Percentiles rank a stretch among this genome's conserved stretches.
Evolutionary conservation across 2,329 filamentous ascomycete species (phyloP).

Genomic region (Claviceps sp.): DNA sequence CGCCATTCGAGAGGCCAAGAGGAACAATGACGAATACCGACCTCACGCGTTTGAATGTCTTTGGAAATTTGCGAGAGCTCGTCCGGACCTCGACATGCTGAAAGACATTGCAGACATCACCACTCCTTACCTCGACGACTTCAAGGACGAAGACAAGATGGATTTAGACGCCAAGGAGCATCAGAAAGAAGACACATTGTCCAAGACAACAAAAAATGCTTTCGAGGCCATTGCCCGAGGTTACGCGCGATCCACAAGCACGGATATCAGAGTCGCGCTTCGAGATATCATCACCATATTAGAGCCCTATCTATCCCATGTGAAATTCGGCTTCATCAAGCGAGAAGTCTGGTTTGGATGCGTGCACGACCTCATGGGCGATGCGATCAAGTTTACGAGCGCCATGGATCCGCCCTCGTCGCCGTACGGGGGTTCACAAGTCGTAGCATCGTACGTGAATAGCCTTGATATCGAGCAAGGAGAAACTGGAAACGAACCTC

Average conservation of each 20-base stretch:
- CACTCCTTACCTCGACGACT: slow-evolving; percentile 45
- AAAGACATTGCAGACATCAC: slow-evolving; percentile 53
- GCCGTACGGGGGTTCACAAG: slow-evolving; percentile 7
- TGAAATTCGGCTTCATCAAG: slow-evolving; percentile 29
- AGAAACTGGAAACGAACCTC: slow-evolving; percentile 36
- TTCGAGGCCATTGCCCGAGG: slow-evolving; percentile 37
- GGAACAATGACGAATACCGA: slow-evolving; percentile 76
- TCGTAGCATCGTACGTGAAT: slow-evolving; percentile 26
- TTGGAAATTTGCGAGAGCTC: slow-evolving; percentile 55
- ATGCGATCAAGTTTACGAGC: slow-evolving; percentile 17
- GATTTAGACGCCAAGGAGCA: slow-evolving; percentile 46
- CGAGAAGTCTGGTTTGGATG: slow-evolving; percentile 39
- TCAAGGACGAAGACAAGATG: slow-evolving; percentile 49
- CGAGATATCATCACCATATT: slow-evolving; percentile 25
- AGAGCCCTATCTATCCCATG: slow-evolving; percentile 24
- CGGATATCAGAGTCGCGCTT: slow-evolving; percentile 22
- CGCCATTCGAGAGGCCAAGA: slow-evolving; percentile 72
- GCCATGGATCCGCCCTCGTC: slow-evolving; percentile 10
- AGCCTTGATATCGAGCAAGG: slow-evolving; percentile 33
- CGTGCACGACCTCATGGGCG: slow-evolving; percentile 32
- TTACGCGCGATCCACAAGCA: slow-evolving; percentile 30
- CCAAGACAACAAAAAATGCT: slow-evolving; percentile 33
- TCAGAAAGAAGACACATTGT: slow-evolving; percentile 29
- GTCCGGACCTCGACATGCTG: slow-evolving; percentile 58
- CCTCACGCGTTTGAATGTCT: slow-evolving; percentile 60